These are phyloP conservation scores for Spizellomyces sp. DNA, from an alignment of 192 early-diverging fungal genomes.

Conservation along the genomic window DNA sequence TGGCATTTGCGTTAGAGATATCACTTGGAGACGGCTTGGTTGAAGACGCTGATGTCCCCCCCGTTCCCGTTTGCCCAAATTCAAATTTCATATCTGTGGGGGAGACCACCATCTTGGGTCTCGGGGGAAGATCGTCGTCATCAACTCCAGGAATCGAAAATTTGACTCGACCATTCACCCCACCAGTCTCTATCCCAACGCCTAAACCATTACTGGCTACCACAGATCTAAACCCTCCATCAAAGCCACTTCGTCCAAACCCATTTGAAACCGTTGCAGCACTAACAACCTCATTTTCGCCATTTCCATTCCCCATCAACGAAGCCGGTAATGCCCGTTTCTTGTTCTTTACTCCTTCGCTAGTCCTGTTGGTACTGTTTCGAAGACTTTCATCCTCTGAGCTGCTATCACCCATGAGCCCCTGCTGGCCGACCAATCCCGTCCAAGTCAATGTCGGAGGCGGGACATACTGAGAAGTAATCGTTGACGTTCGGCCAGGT, in stretches of 20 bases:
- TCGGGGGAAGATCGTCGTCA: neutral
- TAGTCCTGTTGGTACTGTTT: neutral
- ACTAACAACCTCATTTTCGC: neutral
- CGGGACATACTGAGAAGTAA: neutral
- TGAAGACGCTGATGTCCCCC: neutral
- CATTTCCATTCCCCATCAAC: neutral
- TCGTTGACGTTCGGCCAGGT: neutral
- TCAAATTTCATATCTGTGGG: neutral
- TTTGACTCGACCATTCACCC: too few species aligned
- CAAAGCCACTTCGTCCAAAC: neutral
- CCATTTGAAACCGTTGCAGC: neutral
- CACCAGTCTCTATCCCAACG: neutral
- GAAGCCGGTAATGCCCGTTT: neutral
- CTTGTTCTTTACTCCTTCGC: conserved; percentile 1
- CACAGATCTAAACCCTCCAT: neutral
- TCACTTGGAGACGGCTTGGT: neutral
- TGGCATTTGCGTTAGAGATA: too few species aligned
- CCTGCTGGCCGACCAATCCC: neutral
- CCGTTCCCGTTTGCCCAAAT: neutral
- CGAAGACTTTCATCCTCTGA: neutral
- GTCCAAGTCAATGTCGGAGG: neutral
- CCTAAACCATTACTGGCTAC: neutral
- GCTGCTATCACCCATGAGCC: neutral
- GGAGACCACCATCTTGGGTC: neutral
- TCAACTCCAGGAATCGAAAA: neutral